Percentiles rank a stretch among this genome's conserved stretches.
These are phyloP conservation scores for Rhytidiadelphus loreus DNA, from an alignment of 225 moss, liverwort and hornwort species.

Conservation along the genomic window DNA sequence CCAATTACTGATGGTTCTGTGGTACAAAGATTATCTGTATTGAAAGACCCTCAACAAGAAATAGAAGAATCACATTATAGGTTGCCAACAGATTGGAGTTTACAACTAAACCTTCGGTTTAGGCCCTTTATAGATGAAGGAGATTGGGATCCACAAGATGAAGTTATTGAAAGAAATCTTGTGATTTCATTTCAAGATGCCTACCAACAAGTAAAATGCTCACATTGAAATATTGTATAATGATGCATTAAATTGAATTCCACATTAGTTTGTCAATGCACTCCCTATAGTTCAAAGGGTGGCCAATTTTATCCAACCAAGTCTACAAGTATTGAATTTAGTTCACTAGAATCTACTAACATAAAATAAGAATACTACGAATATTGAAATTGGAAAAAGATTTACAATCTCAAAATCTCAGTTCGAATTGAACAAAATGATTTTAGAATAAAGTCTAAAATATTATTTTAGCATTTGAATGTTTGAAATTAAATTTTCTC, in stretches of 20 bases:
- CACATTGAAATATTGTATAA: neutral
- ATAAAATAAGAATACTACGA: too few relatives aligned
- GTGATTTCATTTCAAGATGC: constrained; percentile 13
- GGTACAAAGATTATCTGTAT: neutral
- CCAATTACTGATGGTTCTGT: neutral
- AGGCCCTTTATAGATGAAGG: constrained; percentile 14
- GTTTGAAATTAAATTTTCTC: neutral
- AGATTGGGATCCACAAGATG: constrained; percentile 16
- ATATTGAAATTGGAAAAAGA: neutral
- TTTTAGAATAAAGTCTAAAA: neutral
- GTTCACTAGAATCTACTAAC: neutral
- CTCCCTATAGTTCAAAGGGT: neutral
- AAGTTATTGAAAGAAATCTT: constrained; percentile 10
- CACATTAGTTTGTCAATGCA: neutral
- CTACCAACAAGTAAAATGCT: constrained; percentile 1
- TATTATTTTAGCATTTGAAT: neutral
- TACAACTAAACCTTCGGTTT: constrained; percentile 24
- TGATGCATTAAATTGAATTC: neutral
- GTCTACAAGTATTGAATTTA: neutral
- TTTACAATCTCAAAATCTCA: neutral
- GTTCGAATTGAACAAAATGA: neutral
- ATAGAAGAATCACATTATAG: neutral
- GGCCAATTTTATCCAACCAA: neutral
- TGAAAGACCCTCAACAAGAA: neutral
- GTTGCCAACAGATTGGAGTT: constrained; percentile 19